phyloP scores from a whole-genome alignment of 164 flowering plant species.

The Malania oleifera region DNA sequence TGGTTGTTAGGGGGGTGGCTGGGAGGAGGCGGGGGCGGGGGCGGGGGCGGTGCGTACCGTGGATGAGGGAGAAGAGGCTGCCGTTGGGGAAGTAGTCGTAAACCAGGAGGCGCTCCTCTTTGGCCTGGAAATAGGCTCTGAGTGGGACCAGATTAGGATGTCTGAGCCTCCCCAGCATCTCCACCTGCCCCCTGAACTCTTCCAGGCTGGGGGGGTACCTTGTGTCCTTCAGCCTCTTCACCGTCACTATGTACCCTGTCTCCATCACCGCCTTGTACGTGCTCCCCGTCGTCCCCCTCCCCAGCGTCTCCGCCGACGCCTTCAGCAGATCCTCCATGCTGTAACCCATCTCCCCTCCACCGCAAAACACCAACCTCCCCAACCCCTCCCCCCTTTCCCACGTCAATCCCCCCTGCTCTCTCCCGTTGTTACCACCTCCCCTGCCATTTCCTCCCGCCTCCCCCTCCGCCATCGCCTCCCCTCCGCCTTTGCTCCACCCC shows the following conservation, averaged over 20 bases:
- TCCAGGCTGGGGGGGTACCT: constrained; percentile 29
- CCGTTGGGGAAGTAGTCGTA: constrained; percentile 43
- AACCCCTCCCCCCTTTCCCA: constrained; percentile 10
- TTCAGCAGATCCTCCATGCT: constrained; percentile 40
- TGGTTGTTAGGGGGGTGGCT: no score
- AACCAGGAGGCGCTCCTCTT: constrained; percentile 40
- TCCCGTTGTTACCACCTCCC: background rate
- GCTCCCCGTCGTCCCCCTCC: constrained; percentile 40
- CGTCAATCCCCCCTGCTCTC: background rate
- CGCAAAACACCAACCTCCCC: constrained; percentile 35
- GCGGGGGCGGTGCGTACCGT: constrained; percentile 38
- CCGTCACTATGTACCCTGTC: constrained; percentile 31
- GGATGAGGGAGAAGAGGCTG: constrained; percentile 44
- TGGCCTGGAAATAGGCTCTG: constrained; percentile 42
- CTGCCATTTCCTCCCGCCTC: no score
- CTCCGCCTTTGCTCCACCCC: no score
- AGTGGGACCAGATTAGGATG: constrained; percentile 44
- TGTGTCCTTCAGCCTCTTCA: constrained; percentile 37
- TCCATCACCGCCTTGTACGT: constrained; percentile 48
- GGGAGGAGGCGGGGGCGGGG: no score
- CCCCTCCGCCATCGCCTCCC: no score
- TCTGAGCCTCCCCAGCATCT: constrained; percentile 25
- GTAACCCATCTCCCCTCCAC: constrained; percentile 22
- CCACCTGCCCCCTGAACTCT: constrained; percentile 37
- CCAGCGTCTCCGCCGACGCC: constrained; percentile 49